These are phyloP conservation scores for Starmerella sp. DNA, from an alignment of 805 yeast species.

Conservation along the genomic window DNA sequence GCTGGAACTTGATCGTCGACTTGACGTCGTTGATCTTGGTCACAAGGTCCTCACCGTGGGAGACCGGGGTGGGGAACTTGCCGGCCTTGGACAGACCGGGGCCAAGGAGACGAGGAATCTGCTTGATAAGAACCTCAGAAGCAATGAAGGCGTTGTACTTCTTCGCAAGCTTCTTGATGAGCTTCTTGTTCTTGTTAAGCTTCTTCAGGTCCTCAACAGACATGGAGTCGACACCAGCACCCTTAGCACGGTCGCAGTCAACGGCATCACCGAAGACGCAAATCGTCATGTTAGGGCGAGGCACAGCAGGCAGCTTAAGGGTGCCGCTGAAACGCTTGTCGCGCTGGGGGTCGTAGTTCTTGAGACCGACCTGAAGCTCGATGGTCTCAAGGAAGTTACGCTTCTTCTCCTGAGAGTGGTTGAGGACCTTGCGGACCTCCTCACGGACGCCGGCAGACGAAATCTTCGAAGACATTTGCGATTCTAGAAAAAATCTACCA, in stretches of 20 bases:
- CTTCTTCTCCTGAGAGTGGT: constrained; percentile 91
- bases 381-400: constrained; percentile 99
- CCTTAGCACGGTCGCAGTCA: constrained; percentile 99
- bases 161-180: constrained; percentile 99
- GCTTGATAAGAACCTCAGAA: constrained; percentile 98
- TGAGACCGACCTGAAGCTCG: constrained; percentile 98
- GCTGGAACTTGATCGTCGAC: constrained; percentile 99
- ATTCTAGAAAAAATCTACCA: constrained; percentile 23
- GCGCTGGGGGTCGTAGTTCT: constrained; percentile 99
- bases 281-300: constrained; percentile 99
- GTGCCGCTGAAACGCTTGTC: constrained; percentile 99
- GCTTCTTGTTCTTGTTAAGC: constrained; percentile 99
- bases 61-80: constrained; percentile 99
- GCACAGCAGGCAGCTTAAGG: constrained; percentile 94
- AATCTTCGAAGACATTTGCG: constrained; percentile 47
- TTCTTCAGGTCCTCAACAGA: constrained; percentile 99
- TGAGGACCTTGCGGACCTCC: constrained; percentile 84
- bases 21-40: constrained; percentile 91
- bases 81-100: constrained; percentile 99
- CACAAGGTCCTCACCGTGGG: constrained; percentile 97
- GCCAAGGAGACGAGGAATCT: constrained; percentile 99
- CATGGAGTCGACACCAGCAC: constrained; percentile 98
- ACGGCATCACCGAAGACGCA: constrained; percentile 99
- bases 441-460: constrained; percentile 91
- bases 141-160: constrained; percentile 99